Base-by-base conservation (phyloP, 163 green algal species). In the Chlorella variabilis region DNA sequence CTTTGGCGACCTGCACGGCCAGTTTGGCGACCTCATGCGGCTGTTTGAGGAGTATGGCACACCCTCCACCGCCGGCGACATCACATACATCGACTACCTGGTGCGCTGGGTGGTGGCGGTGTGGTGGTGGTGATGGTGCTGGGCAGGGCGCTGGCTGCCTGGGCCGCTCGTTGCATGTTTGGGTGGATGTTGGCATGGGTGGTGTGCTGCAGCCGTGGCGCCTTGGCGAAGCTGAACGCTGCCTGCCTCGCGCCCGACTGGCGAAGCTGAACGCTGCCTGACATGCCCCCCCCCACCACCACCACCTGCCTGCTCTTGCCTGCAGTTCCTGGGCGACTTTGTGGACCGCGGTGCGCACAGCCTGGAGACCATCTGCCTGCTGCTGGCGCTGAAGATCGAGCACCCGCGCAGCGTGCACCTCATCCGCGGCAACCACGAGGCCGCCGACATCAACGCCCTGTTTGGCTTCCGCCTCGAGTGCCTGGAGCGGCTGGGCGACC, bases 61-160 rank as follows among this genome's bases (percentile, higher is more conserved):
- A 31, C 97, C 97, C 17, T 96, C 90, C 75, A 98, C 95, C 4
- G 94, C 94, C 1, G 97, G 97, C 2, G 97, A 99, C 92, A 99
- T 99, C 88, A 98, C 96, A 27, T 99, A 99, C 92, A 98, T 98
- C 49, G 96, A 98, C 87, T 99, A 99, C 89, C 87, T 99, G 51
- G 79, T 85, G 70, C 20, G n/a, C 70, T 18, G 17, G n/a, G 6
- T 69, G 61, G 6, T 23, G 29, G 9, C 4, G 61, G 61, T 11
- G 45, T 54, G 15, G 11, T 54, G 11, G 11, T 54, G 15, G 45
- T 11, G 11, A 54, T 15, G n/a, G n/a, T n/a, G n/a, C n/a, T n/a
- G n/a, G n/a, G n/a, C n/a, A n/a, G n/a, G n/a, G n/a, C n/a, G n/a
- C n/a, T n/a, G n/a, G n/a, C n/a, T n/a, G n/a, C n/a, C n/a, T n/a